phyloP scores from a whole-genome alignment of 192 early-diverging fungal species.

The Haplosporangium gracile region DNA sequence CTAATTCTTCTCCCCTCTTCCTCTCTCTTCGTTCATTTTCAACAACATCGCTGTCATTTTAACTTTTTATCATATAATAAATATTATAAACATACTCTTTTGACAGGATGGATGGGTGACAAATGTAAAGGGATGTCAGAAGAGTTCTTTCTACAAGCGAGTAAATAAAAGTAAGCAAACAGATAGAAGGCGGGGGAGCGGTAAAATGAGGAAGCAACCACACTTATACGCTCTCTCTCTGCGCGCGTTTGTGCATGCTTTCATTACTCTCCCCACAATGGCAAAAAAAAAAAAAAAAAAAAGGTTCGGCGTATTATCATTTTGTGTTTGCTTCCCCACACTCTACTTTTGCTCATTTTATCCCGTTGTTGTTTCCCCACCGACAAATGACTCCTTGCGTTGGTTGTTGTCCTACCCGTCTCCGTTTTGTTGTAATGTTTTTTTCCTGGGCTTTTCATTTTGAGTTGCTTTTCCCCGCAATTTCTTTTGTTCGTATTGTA shows the following conservation, averaged over 20 bases:
- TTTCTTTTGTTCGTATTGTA: background rate
- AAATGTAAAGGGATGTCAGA: background rate
- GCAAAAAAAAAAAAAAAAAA: background rate
- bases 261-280: no score
- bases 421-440: background rate
- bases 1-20: constrained; percentile 19
- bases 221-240: no score
- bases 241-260: no score
- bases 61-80: background rate
- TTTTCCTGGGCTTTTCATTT: background rate
- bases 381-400: background rate
- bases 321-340: background rate
- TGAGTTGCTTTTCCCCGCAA: background rate
- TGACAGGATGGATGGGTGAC: background rate
- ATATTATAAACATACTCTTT: background rate
- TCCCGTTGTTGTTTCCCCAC: background rate
- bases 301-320: background rate
- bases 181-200: no score
- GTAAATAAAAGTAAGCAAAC: no score
- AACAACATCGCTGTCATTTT: background rate
- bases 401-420: background rate
- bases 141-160: no score
- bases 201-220: no score
- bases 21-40: background rate
- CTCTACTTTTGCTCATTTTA: background rate